Evolutionary conservation across 1,139 yeast species (phyloP).

Genomic region (Protomyces arabidopsidicola): DNA sequence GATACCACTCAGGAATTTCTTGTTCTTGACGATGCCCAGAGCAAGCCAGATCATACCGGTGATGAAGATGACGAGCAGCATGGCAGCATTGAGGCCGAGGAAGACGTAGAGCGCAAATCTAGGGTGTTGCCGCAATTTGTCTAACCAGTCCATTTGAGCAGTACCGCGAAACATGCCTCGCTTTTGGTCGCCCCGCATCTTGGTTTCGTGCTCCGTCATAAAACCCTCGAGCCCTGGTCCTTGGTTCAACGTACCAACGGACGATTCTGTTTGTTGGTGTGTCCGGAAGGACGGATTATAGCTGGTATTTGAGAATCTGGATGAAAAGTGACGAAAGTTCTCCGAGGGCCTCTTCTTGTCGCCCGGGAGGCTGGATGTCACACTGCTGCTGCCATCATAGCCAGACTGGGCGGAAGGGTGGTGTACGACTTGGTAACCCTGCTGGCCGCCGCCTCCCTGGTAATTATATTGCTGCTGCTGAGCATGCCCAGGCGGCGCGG

Average conservation of each 20-base stretch:
- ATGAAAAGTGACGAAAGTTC: conserved; percentile 6
- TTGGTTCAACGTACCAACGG: neutral
- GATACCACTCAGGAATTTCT: neutral
- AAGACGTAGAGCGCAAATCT: conserved; percentile 20
- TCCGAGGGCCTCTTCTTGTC: conserved; percentile 12
- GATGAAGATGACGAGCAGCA: conserved; percentile 21
- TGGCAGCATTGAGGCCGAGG: conserved; percentile 20
- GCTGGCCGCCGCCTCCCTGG: neutral
- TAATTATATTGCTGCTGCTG: neutral
- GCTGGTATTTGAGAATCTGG: conserved; percentile 24
- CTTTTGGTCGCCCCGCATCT: conserved; percentile 19
- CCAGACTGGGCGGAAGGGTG: neutral
- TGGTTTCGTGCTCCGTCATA: neutral
- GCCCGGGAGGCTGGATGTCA: neutral
- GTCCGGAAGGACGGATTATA: conserved; percentile 3
- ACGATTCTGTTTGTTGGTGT: neutral
- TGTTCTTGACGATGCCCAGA: conserved; percentile 11
- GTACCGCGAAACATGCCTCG: conserved; percentile 1
- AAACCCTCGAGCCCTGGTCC: conserved; percentile 15
- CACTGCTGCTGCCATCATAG: conserved; percentile 13
- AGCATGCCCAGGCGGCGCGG: conserved; percentile 20
- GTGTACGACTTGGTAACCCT: conserved; percentile 7
- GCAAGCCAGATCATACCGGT: conserved; percentile 16
- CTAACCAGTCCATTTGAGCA: conserved; percentile 23
- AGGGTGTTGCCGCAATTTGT: conserved; percentile 12